Conservation (phyloP, 2,329 filamentous ascomycete genomes). For the Raffaelea albimanens region DNA sequence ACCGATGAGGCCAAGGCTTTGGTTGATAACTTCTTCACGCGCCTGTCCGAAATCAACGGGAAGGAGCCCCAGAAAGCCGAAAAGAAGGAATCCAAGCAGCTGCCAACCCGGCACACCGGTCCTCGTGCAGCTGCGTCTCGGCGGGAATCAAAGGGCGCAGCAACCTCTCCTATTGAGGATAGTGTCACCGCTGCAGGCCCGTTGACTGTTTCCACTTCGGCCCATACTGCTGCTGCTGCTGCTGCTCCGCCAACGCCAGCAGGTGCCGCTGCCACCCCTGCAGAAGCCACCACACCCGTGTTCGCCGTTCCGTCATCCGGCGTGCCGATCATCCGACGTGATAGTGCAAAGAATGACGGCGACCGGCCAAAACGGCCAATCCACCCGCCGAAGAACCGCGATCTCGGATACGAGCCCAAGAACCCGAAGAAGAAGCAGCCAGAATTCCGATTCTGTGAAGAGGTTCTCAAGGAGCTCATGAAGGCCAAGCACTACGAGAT, state of each 20-base stretch:
- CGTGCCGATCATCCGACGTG: conserved; percentile 73
- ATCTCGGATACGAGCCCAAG: conserved; percentile 75
- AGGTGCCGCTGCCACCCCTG: conserved; percentile 21
- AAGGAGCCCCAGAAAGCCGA: conserved; percentile 51
- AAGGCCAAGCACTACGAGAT: conserved; percentile 59
- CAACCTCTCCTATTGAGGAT: conserved; percentile 21
- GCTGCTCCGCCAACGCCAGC: conserved; percentile 15
- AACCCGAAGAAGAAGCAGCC: conserved; percentile 84
- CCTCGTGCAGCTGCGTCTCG: conserved; percentile 28
- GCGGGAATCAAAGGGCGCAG: conserved; percentile 21
- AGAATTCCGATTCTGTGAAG: conserved; percentile 83
- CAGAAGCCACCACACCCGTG: conserved; percentile 20
- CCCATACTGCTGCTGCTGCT: conserved; percentile 13
- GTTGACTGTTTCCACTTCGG: neutral
- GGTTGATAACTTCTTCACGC: conserved; percentile 44
- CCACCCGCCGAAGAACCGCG: conserved; percentile 80
- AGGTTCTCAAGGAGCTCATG: conserved; percentile 67
- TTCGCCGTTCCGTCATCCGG: conserved; percentile 74
- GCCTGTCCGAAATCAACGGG: conserved; percentile 33
- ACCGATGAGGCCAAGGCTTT: conserved; percentile 46
- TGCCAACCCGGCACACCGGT: conserved; percentile 35
- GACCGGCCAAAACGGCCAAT: conserved; percentile 86
- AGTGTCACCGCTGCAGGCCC: conserved; percentile 1
- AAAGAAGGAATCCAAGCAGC: conserved; percentile 47
- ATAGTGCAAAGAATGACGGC: conserved; percentile 68